phyloP scores from a whole-genome alignment of 768 basidiomycete genomes.

The Lactarius evosmus region DNA sequence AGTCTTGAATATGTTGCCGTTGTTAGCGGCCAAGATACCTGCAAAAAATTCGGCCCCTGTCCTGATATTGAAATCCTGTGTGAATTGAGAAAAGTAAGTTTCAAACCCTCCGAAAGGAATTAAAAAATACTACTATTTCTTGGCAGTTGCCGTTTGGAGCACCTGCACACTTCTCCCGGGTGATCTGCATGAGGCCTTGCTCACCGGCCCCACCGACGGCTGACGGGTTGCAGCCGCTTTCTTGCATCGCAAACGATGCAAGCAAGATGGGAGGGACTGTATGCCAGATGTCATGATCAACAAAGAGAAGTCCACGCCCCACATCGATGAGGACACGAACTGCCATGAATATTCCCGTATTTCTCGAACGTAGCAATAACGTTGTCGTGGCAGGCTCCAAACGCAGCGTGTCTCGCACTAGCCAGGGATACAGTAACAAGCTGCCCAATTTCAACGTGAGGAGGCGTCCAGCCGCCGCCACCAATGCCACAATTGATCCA shows the following conservation, averaged over 20 bases:
- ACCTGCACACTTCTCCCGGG: conserved; percentile 67
- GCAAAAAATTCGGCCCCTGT: conserved; percentile 64
- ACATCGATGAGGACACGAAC: conserved; percentile 33
- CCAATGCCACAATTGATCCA: conserved; percentile 78
- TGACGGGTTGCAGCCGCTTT: conserved; percentile 66
- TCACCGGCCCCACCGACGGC: conserved; percentile 75
- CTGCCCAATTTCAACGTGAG: conserved; percentile 51
- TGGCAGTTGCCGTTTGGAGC: conserved; percentile 46
- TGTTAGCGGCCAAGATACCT: conserved; percentile 44
- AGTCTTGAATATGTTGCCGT: conserved; percentile 52
- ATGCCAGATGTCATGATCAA: conserved; percentile 4
- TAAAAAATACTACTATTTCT: conserved; percentile 34
- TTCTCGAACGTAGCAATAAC: conserved; percentile 56
- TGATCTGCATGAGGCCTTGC: conserved; percentile 86
- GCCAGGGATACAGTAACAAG: conserved; percentile 47
- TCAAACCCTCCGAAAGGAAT: neutral
- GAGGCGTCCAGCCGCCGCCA: conserved; percentile 66
- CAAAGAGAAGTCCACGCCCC: conserved; percentile 1
- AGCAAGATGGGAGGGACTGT: conserved; percentile 71
- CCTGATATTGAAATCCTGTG: conserved; percentile 66
- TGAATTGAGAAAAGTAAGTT: neutral
- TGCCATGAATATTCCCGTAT: conserved; percentile 45
- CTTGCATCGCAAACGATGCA: conserved; percentile 88
- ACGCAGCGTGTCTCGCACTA: conserved; percentile 50
- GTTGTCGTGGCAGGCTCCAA: conserved; percentile 53